Base-by-base conservation (phyloP, 208 protist genomes). In the Angomonas ambiguus region DNA sequence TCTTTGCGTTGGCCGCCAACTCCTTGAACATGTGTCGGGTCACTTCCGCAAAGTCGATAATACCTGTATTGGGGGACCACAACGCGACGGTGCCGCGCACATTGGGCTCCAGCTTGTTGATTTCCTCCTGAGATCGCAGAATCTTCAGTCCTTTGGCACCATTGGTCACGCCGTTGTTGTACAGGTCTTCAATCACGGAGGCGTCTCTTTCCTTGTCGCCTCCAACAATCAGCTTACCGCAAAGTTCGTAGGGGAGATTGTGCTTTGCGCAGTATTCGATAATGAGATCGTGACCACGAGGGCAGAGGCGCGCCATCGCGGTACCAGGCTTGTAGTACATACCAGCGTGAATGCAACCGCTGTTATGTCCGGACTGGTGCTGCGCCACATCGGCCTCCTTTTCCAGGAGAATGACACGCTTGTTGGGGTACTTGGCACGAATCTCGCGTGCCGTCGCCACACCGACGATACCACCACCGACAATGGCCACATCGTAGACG, bases 351-450 rank as follows among this genome's bases (percentile, higher is more conserved):
- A 97, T 90, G 65, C 94, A 94, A 62, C 89, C 89, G 75, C 83
- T 93, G 77, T 95, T 96, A 79, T 96, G 88, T 22, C 80, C 76
- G 3, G 88, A 92, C 72, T 97, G 94, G 75, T 97, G 91, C 76
- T 80, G 77, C 2, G 85, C 92, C 41, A 97, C 83, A 62, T 87
- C 79, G 22, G 76, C 80, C 66, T 97, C 93, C 35, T 89, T 85
- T 56, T 97, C 93, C 33, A 97, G 38, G 28, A 96, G 63, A 18
- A 85, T 76, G 58, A 97, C 74, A n/a, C 71, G 67, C 63, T 87
- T 86, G 20, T 76, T 77, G n/a, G 91, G 87, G 69, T 83, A 91
- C 57, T 73, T 73, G 22, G 66, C 53, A 25, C 72, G 69, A 31
- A 93, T 79, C 67, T 96, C 86, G 11, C 87, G 77, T 4, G 80